Evolutionary conservation across 192 early-diverging fungal genomes (phyloP).

Genomic region (Gaertneriomyces semiglobifer): DNA sequence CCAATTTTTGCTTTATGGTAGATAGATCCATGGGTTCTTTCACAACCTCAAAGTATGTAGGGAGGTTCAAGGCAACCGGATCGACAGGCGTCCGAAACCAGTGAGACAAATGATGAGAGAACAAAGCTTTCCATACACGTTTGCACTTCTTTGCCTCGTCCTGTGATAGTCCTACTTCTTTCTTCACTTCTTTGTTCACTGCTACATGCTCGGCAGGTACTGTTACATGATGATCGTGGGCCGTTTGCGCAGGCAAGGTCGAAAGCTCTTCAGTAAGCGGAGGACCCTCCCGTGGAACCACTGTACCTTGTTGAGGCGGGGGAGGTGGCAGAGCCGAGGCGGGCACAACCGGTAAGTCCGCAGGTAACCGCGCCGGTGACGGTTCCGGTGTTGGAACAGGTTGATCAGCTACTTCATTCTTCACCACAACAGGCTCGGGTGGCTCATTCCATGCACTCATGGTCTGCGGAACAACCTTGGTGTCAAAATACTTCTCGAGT

Average conservation of each 20-base stretch:
- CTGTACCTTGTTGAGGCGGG: background rate
- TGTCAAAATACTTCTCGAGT: constrained; percentile 36
- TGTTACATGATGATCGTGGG: background rate
- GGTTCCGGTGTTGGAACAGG: background rate
- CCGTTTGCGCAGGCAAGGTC: background rate
- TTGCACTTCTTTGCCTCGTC: constrained; percentile 22
- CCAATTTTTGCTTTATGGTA: constrained; percentile 70
- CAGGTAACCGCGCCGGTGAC: background rate
- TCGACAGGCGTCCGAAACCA: constrained; percentile 62
- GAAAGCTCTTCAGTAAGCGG: background rate
- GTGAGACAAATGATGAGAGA: constrained; percentile 13
- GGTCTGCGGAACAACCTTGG: constrained; percentile 18
- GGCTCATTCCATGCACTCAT: background rate
- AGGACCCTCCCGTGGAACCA: background rate
- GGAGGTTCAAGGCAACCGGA: constrained; percentile 73
- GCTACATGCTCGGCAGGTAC: background rate
- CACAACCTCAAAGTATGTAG: constrained; percentile 80
- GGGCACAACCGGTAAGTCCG: background rate
- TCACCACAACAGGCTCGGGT: background rate
- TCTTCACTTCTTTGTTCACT: too few species aligned
- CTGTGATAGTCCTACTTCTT: too few species aligned
- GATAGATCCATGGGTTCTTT: constrained; percentile 86
- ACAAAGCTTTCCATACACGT: constrained; percentile 31
- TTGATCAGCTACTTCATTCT: background rate
- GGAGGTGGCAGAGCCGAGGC: background rate